Conservation (phyloP, 495 filamentous ascomycete genomes). For the Penicillium goetzii region DNA sequence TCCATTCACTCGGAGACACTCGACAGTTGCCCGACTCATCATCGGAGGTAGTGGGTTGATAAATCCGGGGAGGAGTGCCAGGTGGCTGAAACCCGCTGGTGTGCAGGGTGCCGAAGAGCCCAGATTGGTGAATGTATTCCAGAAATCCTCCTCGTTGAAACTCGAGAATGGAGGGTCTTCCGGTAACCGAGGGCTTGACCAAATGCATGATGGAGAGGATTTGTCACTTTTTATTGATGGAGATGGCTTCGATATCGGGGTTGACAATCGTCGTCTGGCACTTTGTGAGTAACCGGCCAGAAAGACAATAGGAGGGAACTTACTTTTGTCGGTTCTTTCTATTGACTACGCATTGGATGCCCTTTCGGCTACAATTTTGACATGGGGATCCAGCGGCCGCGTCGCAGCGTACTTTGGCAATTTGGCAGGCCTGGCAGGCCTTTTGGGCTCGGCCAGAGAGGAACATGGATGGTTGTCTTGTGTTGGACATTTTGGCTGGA, state of each 20-base stretch:
- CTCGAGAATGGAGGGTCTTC: neutral
- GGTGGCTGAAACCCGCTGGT: neutral
- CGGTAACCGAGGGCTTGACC: neutral
- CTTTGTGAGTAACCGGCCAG: neutral
- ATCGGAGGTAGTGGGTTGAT: constrained; percentile 20
- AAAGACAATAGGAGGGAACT: neutral
- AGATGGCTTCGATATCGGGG: neutral
- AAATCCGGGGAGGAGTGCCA: constrained; percentile 22
- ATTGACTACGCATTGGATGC: constrained; percentile 12
- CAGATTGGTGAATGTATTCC: constrained; percentile 25
- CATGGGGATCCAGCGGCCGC: constrained; percentile 17
- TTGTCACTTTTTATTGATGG: neutral
- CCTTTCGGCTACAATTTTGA: constrained; percentile 19
- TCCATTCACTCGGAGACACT: constrained; percentile 24
- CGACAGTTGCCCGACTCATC: constrained; percentile 17
- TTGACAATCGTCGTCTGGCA: neutral
- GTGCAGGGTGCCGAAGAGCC: constrained; percentile 8
- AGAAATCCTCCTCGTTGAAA: constrained; percentile 18
- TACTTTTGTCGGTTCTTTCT: constrained; percentile 11
- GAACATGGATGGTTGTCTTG: constrained; percentile 8
- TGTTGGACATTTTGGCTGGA: constrained; percentile 1
- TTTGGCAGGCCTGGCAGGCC: constrained; percentile 18
- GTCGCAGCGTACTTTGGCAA: constrained; percentile 21
- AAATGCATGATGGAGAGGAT: neutral
- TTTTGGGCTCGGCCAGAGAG: constrained; percentile 7